Evolutionary conservation across 2,329 filamentous ascomycete genomes (phyloP).

Genomic region (Fusarium veterinarium): DNA sequence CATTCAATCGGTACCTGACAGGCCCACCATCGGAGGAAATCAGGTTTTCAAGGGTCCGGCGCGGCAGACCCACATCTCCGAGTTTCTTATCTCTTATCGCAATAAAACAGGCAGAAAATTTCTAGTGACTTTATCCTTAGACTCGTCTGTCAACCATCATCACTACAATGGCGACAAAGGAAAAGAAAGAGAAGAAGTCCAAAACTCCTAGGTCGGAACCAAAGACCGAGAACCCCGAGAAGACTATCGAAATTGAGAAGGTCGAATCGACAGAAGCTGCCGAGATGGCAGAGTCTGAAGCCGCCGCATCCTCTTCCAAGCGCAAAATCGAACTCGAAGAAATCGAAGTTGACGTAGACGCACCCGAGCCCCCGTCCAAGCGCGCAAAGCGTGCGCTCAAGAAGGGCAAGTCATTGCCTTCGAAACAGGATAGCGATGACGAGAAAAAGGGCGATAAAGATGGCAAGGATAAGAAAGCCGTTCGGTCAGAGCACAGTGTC

Average conservation of each 20-base stretch:
- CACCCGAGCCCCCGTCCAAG: slow-evolving; percentile 96
- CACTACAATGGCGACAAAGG: slow-evolving; percentile 45
- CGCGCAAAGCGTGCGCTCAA: slow-evolving; percentile 91
- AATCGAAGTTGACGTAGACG: slow-evolving; percentile 87
- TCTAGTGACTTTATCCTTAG: slow-evolving; percentile 25
- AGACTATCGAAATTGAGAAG: slow-evolving; percentile 20
- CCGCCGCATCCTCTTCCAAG: slow-evolving; percentile 57
- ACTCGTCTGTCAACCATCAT: slow-evolving; percentile 5
- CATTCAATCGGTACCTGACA: slow-evolving; percentile 15
- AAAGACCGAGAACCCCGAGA: slow-evolving; percentile 26
- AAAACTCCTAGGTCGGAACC: slow-evolving; percentile 32
- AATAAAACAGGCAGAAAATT: slow-evolving; percentile 2
- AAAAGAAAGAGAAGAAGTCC: slow-evolving; percentile 41
- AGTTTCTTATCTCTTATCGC: slow-evolving; percentile 46
- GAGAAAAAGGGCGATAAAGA: slow-evolving; percentile 49
- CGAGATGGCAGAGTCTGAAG: slow-evolving; percentile 29
- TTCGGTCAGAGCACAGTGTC: slow-evolving; percentile 83
- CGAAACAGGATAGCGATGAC: slow-evolving; percentile 53
- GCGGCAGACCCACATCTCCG: slow-evolving; percentile 23
- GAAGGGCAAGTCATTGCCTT: slow-evolving; percentile 74
- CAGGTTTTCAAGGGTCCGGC: slow-evolving; percentile 22
- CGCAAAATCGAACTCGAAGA: slow-evolving; percentile 77
- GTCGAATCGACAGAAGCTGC: slow-evolving; percentile 22
- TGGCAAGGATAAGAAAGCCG: slow-evolving; percentile 56
- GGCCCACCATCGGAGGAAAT: slow-evolving; percentile 25